A percentile compares a stretch with the other conserved stretches of the same genome.
Evolutionary conservation across 1,284 basidiomycete genomes (phyloP).

Genomic region (Tilletia setariae): DNA sequence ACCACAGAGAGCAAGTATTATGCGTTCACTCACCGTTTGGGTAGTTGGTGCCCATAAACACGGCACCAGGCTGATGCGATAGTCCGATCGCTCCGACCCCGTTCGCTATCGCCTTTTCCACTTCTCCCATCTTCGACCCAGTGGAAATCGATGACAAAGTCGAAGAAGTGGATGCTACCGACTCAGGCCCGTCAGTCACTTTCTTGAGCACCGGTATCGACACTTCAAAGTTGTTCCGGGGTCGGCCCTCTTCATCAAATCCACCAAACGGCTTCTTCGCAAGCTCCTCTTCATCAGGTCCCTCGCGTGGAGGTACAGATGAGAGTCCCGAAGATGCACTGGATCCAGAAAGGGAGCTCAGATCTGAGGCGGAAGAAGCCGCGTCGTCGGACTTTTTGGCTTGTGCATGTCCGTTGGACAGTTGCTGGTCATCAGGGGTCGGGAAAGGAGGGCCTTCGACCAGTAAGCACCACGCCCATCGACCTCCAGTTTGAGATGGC

Average conservation of each 20-base stretch:
- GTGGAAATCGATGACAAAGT: not conserved
- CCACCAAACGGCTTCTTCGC: not conserved
- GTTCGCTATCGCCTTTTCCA: not conserved
- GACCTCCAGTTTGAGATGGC: constrained; percentile 8
- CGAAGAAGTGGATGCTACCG: not conserved
- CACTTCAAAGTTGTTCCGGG: constrained; percentile 13
- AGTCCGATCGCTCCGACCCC: not conserved
- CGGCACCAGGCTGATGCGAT: not conserved
- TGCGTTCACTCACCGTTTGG: not conserved
- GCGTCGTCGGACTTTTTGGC: constrained; percentile 3
- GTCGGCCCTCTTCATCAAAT: not conserved
- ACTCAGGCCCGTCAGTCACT: not conserved
- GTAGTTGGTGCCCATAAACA: constrained; percentile 12
- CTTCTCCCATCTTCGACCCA: not conserved
- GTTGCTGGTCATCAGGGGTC: not conserved
- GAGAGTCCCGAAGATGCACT: constrained; percentile 5
- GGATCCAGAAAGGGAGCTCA: not conserved
- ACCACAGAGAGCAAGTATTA: not conserved
- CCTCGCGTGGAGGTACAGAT: not conserved
- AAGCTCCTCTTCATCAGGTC: not conserved
- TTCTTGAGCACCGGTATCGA: not conserved
- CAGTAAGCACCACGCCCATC: constrained; percentile 13
- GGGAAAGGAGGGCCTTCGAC: constrained; percentile 16
- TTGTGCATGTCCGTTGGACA: not conserved
- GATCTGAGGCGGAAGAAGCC: not conserved